These are phyloP conservation scores for Atkinsonella hypoxylon DNA, from an alignment of 2,329 filamentous ascomycete genomes.

Conservation along the genomic window DNA sequence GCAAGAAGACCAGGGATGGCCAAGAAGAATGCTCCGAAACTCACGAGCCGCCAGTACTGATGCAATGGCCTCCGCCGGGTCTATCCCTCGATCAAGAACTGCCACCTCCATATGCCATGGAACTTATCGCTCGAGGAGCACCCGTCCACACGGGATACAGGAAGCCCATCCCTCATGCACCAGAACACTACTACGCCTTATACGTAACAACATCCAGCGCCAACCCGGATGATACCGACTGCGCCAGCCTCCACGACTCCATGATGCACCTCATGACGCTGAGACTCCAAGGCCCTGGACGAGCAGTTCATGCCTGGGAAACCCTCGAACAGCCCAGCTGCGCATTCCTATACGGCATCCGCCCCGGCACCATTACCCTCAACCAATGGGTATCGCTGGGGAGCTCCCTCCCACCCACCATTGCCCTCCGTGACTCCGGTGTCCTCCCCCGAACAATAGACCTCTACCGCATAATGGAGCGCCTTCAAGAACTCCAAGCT, in stretches of 20 bases:
- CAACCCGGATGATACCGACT: conserved; percentile 31
- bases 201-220: conserved; percentile 39
- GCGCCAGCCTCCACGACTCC: conserved; percentile 36
- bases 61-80: conserved; percentile 44
- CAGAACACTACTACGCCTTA: conserved; percentile 43
- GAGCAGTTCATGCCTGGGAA: conserved; percentile 47
- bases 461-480: conserved; percentile 43
- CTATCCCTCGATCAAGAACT: conserved; percentile 38
- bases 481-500: conserved; percentile 45
- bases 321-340: conserved; percentile 65
- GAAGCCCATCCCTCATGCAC: conserved; percentile 39
- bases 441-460: conserved; percentile 48
- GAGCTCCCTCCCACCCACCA: conserved; percentile 41
- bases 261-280: conserved; percentile 50
- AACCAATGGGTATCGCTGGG: conserved; percentile 55
- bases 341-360: conserved; percentile 52
- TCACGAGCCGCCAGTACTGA: conserved; percentile 2
- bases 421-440: conserved; percentile 46
- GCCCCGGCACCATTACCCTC: conserved; percentile 59
- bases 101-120: conserved; percentile 39
- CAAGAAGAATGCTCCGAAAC: background rate
- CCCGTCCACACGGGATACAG: conserved; percentile 44
- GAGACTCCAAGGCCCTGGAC: conserved; percentile 30
- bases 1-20: conserved; percentile 1
- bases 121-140: conserved; percentile 46